Evolutionary conservation across 257 asterid genomes (phyloP).

Genomic region (Solanum habrochaites): DNA sequence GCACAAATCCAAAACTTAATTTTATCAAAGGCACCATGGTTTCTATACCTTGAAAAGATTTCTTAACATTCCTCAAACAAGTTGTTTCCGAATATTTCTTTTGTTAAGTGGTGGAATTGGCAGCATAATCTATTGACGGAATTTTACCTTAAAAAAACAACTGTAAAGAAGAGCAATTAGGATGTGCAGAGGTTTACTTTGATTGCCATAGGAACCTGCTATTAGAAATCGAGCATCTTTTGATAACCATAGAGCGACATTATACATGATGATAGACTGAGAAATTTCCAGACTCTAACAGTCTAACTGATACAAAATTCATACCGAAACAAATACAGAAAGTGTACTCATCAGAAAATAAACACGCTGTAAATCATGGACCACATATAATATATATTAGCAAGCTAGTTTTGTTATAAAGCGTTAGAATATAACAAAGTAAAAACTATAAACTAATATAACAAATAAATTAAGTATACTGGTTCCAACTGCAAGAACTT

Average conservation of each 20-base stretch:
- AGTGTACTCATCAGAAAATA: not conserved
- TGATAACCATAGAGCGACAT: not conserved
- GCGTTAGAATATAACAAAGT: not conserved
- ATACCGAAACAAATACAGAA: not conserved
- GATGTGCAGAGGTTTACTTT: not conserved
- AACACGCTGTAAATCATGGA: not conserved
- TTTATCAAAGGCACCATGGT: not conserved
- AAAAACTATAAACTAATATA: not conserved
- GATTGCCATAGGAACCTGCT: not conserved
- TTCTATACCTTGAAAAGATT: not conserved
- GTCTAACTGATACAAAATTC: not conserved
- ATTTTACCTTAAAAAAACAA: not conserved
- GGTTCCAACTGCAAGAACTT: constrained; percentile 90
- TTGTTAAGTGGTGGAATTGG: not conserved
- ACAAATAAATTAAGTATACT: constrained; percentile 24
- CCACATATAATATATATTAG: not conserved
- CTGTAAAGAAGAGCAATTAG: not conserved
- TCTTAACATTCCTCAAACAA: not conserved
- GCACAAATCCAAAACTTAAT: not conserved
- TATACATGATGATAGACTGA: not conserved
- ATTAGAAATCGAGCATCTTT: not conserved
- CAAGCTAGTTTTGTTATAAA: not conserved
- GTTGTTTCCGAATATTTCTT: not conserved
- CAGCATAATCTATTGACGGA: not conserved
- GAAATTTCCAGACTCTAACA: not conserved